A percentile compares a stretch with the other conserved stretches of the same genome.
These are phyloP conservation scores for Cydonia oblonga DNA, from an alignment of 331 rosid genomes.

Conservation along the genomic window DNA sequence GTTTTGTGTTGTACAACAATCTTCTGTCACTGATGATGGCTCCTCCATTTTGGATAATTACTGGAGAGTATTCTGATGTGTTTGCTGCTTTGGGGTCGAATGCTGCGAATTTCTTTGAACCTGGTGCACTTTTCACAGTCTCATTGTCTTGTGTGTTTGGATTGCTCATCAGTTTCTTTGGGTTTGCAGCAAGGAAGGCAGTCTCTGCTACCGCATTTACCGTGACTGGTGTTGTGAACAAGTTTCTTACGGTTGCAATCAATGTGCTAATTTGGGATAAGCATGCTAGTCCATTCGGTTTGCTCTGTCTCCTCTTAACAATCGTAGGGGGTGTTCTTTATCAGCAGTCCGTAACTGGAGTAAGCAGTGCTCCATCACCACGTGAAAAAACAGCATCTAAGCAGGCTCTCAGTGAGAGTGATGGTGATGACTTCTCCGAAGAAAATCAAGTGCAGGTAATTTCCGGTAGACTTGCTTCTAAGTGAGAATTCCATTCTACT, in stretches of 20 bases:
- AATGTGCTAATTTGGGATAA: constrained; percentile 85
- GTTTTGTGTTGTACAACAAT: constrained; percentile 79
- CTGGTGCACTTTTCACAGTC: constrained; percentile 45
- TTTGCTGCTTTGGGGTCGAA: constrained; percentile 41
- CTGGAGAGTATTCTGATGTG: constrained; percentile 73
- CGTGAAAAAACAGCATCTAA: constrained; percentile 30
- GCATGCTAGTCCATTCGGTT: constrained; percentile 82
- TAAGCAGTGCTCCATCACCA: constrained; percentile 24
- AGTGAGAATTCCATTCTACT: constrained; percentile 28
- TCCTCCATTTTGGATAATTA: constrained; percentile 63
- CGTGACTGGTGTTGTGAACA: constrained; percentile 89
- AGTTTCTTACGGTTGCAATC: constrained; percentile 82
- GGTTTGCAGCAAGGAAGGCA: constrained; percentile 87
- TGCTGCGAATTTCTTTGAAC: constrained; percentile 37
- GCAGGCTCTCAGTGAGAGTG: constrained; percentile 25
- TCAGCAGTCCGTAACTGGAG: constrained; percentile 72
- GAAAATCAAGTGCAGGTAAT: constrained; percentile 35
- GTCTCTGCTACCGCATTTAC: constrained; percentile 89
- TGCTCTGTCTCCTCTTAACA: constrained; percentile 73
- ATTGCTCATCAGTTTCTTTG: constrained; percentile 83
- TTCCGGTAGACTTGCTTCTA: constrained; percentile 40
- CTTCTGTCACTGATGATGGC: constrained; percentile 69
- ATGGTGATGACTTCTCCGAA: constrained; percentile 22
- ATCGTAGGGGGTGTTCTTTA: constrained; percentile 77
- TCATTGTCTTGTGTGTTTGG: constrained; percentile 74